Evolutionary conservation across 331 rosid species (phyloP).

Genomic region (Acacia pycnantha): DNA sequence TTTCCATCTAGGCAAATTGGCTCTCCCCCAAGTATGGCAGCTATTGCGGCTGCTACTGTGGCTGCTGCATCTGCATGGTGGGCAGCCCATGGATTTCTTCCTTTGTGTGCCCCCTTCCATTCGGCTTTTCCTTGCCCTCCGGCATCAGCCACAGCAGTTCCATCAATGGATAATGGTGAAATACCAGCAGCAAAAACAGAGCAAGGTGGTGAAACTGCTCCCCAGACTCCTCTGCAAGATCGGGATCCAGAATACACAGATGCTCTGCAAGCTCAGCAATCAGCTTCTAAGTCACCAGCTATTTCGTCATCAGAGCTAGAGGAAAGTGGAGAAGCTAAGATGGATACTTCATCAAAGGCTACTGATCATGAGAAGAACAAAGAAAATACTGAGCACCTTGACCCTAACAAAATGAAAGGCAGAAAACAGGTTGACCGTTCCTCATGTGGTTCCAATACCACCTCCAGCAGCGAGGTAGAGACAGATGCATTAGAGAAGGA

Average conservation of each 20-base stretch:
- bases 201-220: constrained; percentile 44
- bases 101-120: constrained; percentile 77
- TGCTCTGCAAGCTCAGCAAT: constrained; percentile 54
- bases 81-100: constrained; percentile 92
- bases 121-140: constrained; percentile 57
- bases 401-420: constrained; percentile 51
- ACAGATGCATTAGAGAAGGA: constrained; percentile 79
- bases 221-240: constrained; percentile 50
- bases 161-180: constrained; percentile 49
- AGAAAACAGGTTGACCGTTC: constrained; percentile 85
- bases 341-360: constrained; percentile 44
- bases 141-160: constrained; percentile 42
- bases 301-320: constrained; percentile 53
- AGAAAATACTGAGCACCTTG: constrained; percentile 54
- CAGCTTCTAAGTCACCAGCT: constrained; percentile 57
- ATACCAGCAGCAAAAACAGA: constrained; percentile 42
- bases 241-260: constrained; percentile 54
- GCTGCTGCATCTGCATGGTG: constrained; percentile 99
- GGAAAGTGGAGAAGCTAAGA: constrained; percentile 59
- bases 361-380: constrained; percentile 48
- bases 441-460: constrained; percentile 91
- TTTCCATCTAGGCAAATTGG: constrained; percentile 56
- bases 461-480: constrained; percentile 87
- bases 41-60: constrained; percentile 84
- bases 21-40: constrained; percentile 69